Evolutionary conservation across 148 eudicot genomes (phyloP), one percentile per base, ranked within the genome.

Genomic region (Fagopyrum homotropicum): DNA sequence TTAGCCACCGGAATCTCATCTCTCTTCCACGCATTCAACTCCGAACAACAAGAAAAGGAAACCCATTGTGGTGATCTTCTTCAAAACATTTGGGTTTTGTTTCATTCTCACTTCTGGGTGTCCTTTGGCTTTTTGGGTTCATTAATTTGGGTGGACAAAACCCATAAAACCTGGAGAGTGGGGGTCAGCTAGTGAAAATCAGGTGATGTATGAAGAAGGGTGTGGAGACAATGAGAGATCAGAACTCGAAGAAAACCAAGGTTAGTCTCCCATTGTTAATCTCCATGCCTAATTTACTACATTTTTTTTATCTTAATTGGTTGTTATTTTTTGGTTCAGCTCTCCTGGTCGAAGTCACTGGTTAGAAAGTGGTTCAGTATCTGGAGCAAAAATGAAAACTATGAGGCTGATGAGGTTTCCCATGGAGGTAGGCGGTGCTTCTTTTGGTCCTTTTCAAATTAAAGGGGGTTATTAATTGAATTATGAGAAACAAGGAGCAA

Each of bases 291-390:
- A 57, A 57, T 9, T 61, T 75, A 9, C 19, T 72, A 9, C 4
- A 40, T 9, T 52, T 12, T 44, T 43, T 17, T 44, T 45, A 8
- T 72, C 60, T 45, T 45, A 11, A 48, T 69, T 44, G 17, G 45
- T 60, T 81, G 46, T 47, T 45, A 57, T 57, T 46, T 70, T 35
- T 72, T 66, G 61, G 72, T 57, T 61, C 72, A 93, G 98, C 85
- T 94, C 51, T 93, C 91, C 3, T 94, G 98, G 98, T 84, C 98
- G 8, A 94, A 90, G 74, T 81, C 85, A 68, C 75, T 91, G 83
- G 86, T 94, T 51, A 88, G 89, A 61, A 94, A 90, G 79, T 90
- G 95, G 96, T 85, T 94, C 86, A 91, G 84, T 75, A 86, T 85
- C 83, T 89, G 86, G 89, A 82, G 89, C 85, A 94, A 91, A 78